Evolutionary conservation across 306 rosid genomes (phyloP), one percentile per base, ranked within the genome.

Genomic region (Fragaria iinumae): DNA sequence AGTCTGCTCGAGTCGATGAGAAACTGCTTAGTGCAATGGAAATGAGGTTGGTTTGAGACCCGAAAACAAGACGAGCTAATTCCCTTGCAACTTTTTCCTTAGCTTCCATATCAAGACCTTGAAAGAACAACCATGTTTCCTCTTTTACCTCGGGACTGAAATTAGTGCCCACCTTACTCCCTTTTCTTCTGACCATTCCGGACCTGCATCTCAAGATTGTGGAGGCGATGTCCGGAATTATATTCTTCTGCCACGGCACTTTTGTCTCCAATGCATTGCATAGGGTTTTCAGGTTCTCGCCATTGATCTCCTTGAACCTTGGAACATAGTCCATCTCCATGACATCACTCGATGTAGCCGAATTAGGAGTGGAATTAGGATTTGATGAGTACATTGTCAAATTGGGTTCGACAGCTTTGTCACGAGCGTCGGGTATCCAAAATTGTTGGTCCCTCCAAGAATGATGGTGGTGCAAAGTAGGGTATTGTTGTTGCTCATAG

Each of bases 41-140:
- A 52, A 85, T 81, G 9, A 91, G 73, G 48, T 79, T 79, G 67
- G 78, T 78, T 8, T 81, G 84, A 17, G 99, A 92, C 3, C 97
- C 98, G 65, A 89, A 95, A 41, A 92, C 79, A 67, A 88, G 69
- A 76, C 74, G 83, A 8, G 90, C 99, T 72, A 96, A 55, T 75
- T 96, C 99, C 53, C 76, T 87, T 4, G 96, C 93, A 50, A 96
- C 86, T 81, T 85, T 89, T 74, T 87, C 90, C 73, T 96, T 96
- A 0, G 82, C 98, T 80, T 74, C 84, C 55, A 77, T 20, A 50
- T 96, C 99, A 79, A 82, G 80, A 29, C 99, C 98, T 89, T 91
- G 98, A 75, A 96, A 96, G 49, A 96, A 83, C 80, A 96, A 67
- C 99, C 98, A 96, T 0, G 99, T 92, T 78, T 96, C 99, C 78